A percentile compares a stretch with the other conserved stretches of the same genome.
Conservation (phyloP, 2,329 filamentous ascomycete species). For the Xylariaceae sp. region DNA sequence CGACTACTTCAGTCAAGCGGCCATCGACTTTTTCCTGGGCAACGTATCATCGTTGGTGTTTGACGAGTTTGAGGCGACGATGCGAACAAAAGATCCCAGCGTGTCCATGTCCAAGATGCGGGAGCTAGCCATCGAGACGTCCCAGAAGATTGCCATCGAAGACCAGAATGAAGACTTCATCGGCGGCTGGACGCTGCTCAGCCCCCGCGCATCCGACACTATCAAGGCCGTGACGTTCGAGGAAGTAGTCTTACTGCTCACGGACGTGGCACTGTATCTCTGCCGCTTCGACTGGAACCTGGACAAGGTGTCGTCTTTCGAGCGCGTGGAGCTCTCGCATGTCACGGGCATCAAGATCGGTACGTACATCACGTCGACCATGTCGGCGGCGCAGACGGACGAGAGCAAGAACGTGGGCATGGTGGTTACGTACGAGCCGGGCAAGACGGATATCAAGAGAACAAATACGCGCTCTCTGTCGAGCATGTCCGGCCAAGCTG, state of each 20-base stretch:
- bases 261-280: slow-evolving; percentile 77
- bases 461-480: slow-evolving; percentile 82
- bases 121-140: slow-evolving; percentile 84
- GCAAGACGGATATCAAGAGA: slow-evolving; percentile 64
- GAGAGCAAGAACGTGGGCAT: slow-evolving; percentile 78
- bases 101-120: slow-evolving; percentile 80
- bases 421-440: slow-evolving; percentile 69
- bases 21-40: slow-evolving; percentile 89
- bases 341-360: slow-evolving; percentile 70
- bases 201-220: slow-evolving; percentile 66
- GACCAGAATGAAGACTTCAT: slow-evolving; percentile 80
- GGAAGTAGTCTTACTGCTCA: slow-evolving; percentile 82
- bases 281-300: slow-evolving; percentile 93
- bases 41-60: slow-evolving; percentile 82
- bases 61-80: slow-evolving; percentile 87
- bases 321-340: slow-evolving; percentile 72
- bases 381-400: slow-evolving; percentile 72
- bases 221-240: slow-evolving; percentile 70
- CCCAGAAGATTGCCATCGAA: slow-evolving; percentile 77
- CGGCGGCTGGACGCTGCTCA: slow-evolving; percentile 83
- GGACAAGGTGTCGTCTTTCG: slow-evolving; percentile 90
- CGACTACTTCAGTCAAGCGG: slow-evolving; percentile 93
- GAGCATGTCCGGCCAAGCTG: slow-evolving; percentile 36
- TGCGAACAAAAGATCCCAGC: slow-evolving; percentile 89
- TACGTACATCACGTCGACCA: slow-evolving; percentile 83